These are phyloP conservation scores for Tetradesmus obliquus DNA, from an alignment of 139 green algal species.

Conservation along the genomic window DNA sequence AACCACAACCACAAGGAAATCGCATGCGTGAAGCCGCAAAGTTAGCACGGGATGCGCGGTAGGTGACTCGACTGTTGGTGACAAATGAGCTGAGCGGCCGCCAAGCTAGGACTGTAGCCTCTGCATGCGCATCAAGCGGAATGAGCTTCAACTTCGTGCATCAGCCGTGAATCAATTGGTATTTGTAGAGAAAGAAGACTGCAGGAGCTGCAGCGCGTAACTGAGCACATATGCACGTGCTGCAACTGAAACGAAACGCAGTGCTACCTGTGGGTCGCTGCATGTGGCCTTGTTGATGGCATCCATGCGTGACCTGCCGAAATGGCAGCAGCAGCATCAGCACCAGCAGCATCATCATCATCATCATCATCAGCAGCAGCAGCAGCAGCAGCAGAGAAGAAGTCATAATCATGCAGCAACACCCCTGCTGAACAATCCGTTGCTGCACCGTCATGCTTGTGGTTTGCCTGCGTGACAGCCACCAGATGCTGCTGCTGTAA, in stretches of 20 bases:
- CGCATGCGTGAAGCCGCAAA: no score
- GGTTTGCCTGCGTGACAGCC: background rate
- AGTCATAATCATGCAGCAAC: no score
- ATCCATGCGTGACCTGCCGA: slow-evolving; percentile 48
- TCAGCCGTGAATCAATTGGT: no score
- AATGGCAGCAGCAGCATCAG: background rate
- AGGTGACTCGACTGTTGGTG: no score
- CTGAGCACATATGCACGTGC: background rate
- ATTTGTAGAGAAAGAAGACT: background rate
- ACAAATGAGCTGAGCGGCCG: no score
- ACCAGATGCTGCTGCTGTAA: background rate
- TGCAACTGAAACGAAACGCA: background rate
- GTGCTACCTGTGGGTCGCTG: slow-evolving; percentile 56
- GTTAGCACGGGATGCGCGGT: no score
- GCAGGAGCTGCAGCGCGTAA: background rate
- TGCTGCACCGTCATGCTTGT: no score
- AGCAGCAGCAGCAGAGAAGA: background rate
- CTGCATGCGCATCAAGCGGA: no score
- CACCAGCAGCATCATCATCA: background rate
- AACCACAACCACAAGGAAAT: no score
- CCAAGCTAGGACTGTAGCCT: no score
- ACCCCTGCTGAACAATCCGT: no score
- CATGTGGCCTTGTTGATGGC: slow-evolving; percentile 68
- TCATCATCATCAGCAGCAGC: background rate
- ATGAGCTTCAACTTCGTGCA: no score